A percentile compares a stretch with the other conserved stretches of the same genome.
These are phyloP conservation scores for Fusarium annulatum DNA, from an alignment of 2,329 filamentous ascomycete species.

Conservation along the genomic window DNA sequence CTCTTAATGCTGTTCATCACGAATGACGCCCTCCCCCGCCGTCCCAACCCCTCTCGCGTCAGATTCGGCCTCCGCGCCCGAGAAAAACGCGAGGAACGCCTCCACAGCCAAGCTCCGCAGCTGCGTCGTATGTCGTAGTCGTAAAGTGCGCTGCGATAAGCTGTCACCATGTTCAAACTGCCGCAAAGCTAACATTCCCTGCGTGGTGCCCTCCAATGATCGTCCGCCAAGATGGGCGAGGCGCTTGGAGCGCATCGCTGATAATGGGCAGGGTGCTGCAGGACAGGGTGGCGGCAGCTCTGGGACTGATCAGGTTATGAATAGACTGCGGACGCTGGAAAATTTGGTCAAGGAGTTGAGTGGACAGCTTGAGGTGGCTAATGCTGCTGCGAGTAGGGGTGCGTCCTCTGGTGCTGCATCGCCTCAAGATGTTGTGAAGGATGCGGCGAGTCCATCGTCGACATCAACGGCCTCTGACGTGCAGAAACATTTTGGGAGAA, in stretches of 20 bases:
- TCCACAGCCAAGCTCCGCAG: constrained; percentile 53
- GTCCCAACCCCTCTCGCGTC: constrained; percentile 11
- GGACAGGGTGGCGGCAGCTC: constrained; percentile 37
- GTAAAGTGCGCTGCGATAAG: constrained; percentile 70
- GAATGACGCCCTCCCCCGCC: constrained; percentile 12
- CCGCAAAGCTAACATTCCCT: constrained; percentile 62
- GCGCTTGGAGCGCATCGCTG: constrained; percentile 56
- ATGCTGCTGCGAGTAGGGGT: constrained; percentile 44
- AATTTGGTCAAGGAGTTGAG: constrained; percentile 62
- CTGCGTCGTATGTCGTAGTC: constrained; percentile 62
- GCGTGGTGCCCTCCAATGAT: constrained; percentile 61
- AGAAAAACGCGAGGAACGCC: constrained; percentile 39
- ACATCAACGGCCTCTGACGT: constrained; percentile 39
- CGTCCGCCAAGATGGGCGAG: constrained; percentile 66
- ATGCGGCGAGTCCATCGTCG: constrained; percentile 10
- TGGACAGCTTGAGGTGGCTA: constrained; percentile 56
- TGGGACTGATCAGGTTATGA: constrained; percentile 56
- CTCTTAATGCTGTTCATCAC: not conserved
- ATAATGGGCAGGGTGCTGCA: constrained; percentile 17
- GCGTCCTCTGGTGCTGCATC: constrained; percentile 47
- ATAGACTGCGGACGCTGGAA: constrained; percentile 62
- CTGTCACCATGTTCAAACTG: constrained; percentile 67
- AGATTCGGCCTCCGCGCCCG: constrained; percentile 36
- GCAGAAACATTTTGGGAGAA: constrained; percentile 58
- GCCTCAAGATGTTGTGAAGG: constrained; percentile 36